phyloP scores from a whole-genome alignment of 805 yeast species.

The Lipomyces lipofer region DNA sequence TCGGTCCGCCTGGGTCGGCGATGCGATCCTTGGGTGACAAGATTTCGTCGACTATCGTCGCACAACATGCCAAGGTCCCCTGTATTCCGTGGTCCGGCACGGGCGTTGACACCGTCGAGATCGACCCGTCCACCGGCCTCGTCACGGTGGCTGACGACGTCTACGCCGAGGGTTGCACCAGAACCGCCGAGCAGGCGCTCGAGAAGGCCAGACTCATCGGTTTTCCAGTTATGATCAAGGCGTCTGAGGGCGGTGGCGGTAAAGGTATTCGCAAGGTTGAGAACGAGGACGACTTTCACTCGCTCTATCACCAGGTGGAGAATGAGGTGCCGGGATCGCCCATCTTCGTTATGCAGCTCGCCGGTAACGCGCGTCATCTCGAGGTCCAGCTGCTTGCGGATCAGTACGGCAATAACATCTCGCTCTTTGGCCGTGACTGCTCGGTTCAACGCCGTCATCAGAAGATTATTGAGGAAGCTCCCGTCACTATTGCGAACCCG shows the following conservation, averaged over 20 bases:
- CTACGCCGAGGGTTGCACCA: slow-evolving; percentile 86
- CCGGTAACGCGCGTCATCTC: slow-evolving; percentile 96
- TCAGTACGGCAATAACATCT: slow-evolving; percentile 96
- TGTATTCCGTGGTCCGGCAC: slow-evolving; percentile 99
- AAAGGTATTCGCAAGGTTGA: slow-evolving; percentile 98
- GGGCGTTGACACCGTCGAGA: slow-evolving; percentile 79
- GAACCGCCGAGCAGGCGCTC: slow-evolving; percentile 84
- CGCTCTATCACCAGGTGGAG: slow-evolving; percentile 88
- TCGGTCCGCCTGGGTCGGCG: slow-evolving; percentile 99
- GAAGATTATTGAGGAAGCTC: slow-evolving; percentile 98
- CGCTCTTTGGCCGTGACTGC: slow-evolving; percentile 97
- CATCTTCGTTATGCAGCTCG: slow-evolving; percentile 94
- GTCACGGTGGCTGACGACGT: slow-evolving; percentile 86
- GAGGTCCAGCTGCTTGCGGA: slow-evolving; percentile 98
- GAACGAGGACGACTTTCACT: slow-evolving; percentile 69
- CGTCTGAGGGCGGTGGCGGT: slow-evolving; percentile 99
- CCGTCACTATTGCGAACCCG: slow-evolving; percentile 88
- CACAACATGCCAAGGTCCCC: slow-evolving; percentile 97
- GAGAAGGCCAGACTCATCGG: slow-evolving; percentile 83
- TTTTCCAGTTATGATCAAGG: slow-evolving; percentile 98
- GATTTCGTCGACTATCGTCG: slow-evolving; percentile 96
- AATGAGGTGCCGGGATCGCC: slow-evolving; percentile 99
- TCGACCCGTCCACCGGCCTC: slow-evolving; percentile 68
- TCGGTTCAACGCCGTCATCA: slow-evolving; percentile 99
- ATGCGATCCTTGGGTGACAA: slow-evolving; percentile 99